phyloP scores from a whole-genome alignment of 2,329 filamentous ascomycete genomes.

The Endoconidiophora polonica region DNA sequence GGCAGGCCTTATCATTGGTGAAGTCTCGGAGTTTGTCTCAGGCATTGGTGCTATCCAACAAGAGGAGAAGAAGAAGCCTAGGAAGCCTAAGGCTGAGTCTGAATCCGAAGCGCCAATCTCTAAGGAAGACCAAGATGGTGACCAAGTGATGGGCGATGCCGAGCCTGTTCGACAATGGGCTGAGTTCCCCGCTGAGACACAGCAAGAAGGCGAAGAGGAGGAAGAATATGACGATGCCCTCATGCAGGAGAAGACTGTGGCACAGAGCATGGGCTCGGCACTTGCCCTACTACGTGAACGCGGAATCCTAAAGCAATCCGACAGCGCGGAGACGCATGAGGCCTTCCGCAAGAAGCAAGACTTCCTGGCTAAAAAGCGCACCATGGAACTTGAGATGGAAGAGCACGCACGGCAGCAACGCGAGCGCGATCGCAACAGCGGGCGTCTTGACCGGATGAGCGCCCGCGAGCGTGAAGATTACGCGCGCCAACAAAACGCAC shows the following conservation, averaged over 20 bases:
- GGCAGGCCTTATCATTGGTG: constrained; percentile 73
- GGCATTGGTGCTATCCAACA: constrained; percentile 56
- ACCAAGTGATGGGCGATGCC: constrained; percentile 20
- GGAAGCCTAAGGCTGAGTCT: constrained; percentile 22
- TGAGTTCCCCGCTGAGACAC: constrained; percentile 19
- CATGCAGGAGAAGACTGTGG: constrained; percentile 56
- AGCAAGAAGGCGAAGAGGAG: constrained; percentile 13
- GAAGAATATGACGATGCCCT: constrained; percentile 50
- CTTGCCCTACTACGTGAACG: constrained; percentile 72
- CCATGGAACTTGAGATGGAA: constrained; percentile 61
- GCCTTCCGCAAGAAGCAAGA: constrained; percentile 54
- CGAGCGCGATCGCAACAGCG: constrained; percentile 71
- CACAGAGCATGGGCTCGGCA: constrained; percentile 64
- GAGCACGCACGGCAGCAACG: constrained; percentile 63
- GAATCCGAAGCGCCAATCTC: constrained; percentile 22
- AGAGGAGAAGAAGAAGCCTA: constrained; percentile 36
- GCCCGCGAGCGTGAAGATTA: constrained; percentile 83
- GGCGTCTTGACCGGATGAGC: constrained; percentile 74
- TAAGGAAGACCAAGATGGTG: constrained; percentile 25
- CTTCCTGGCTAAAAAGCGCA: constrained; percentile 63
- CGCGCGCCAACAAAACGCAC: constrained; percentile 71
- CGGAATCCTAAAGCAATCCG: constrained; percentile 53
- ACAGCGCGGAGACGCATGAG: constrained; percentile 46
- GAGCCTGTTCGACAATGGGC: constrained; percentile 23
- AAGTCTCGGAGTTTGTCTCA: constrained; percentile 87